Percentiles rank a stretch among this genome's conserved stretches.
These are phyloP conservation scores for Euryodendron excelsum DNA, from an alignment of 148 eudicot genomes.

Conservation along the genomic window DNA sequence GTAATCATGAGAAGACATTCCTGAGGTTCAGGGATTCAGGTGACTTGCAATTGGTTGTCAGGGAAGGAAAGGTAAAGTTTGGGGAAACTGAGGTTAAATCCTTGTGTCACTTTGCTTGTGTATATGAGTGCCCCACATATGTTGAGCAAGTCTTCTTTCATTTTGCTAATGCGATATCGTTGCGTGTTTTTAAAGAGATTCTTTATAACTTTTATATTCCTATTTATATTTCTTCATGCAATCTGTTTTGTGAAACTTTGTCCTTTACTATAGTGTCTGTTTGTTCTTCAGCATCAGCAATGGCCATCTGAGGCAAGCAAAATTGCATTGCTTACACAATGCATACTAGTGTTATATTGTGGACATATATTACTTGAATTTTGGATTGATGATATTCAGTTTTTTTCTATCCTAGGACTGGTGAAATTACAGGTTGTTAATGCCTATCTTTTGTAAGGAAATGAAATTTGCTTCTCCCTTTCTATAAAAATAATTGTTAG, in stretches of 20 bases:
- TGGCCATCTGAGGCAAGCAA: background rate
- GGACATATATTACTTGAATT: no score
- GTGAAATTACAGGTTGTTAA: background rate
- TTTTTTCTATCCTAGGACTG: background rate
- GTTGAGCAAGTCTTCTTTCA: slow-evolving; percentile 19
- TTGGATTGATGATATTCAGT: no score
- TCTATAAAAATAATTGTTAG: background rate
- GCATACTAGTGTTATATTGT: no score
- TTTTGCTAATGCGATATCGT: slow-evolving; percentile 9
- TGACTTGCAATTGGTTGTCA: slow-evolving; percentile 28
- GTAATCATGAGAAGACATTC: slow-evolving; percentile 11
- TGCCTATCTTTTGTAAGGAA: background rate
- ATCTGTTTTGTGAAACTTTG: slow-evolving; percentile 1
- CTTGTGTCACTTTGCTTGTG: slow-evolving; percentile 21
- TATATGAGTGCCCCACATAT: slow-evolving; percentile 19
- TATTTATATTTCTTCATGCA: background rate
- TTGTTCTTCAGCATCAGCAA: background rate
- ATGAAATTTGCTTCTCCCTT: background rate
- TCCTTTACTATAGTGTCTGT: background rate
- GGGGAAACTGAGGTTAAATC: slow-evolving; percentile 22
- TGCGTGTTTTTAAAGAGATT: background rate
- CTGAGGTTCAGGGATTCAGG: slow-evolving; percentile 22
- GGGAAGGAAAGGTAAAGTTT: slow-evolving; percentile 42
- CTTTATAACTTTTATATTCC: background rate
- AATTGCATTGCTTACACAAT: background rate